These are phyloP conservation scores for Magnolia changhungtana DNA, from an alignment of 164 flowering plant genomes.

Conservation along the genomic window DNA sequence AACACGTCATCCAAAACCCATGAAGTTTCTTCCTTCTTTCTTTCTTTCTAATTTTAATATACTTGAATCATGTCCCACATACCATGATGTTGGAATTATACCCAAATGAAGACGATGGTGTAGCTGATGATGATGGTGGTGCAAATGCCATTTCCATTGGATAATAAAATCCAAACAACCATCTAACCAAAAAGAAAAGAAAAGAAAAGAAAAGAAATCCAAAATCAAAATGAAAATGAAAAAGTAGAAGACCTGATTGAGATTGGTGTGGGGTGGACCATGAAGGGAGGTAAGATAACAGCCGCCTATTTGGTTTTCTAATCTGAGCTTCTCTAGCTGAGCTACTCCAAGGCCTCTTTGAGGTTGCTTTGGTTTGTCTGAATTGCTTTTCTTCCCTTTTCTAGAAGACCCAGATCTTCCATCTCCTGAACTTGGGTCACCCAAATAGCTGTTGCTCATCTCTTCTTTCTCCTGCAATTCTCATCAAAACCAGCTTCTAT, in stretches of 20 bases:
- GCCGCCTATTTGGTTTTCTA: slow-evolving; percentile 58
- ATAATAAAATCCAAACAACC: not conserved
- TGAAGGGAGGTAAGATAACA: slow-evolving; percentile 30
- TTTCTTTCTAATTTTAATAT: not conserved
- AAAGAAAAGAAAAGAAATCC: not conserved
- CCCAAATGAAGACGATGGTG: not conserved
- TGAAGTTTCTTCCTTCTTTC: not conserved
- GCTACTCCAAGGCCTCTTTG: slow-evolving; percentile 98
- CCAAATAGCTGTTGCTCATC: slow-evolving; percentile 60
- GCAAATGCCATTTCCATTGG: slow-evolving; percentile 37
- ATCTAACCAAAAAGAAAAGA: not conserved
- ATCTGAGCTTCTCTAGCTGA: slow-evolving; percentile 86
- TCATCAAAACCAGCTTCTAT: slow-evolving; percentile 3
- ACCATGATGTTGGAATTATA: slow-evolving; percentile 3
- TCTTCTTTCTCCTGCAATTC: slow-evolving; percentile 12
- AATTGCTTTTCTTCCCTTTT: slow-evolving; percentile 62
- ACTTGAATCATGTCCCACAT: not conserved
- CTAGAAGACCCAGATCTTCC: slow-evolving; percentile 53
- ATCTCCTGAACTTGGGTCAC: slow-evolving; percentile 45
- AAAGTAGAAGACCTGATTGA: too few species aligned
- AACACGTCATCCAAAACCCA: not conserved
- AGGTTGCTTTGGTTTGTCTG: slow-evolving; percentile 87
- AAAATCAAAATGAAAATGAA: not conserved
- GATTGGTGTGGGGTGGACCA: too few species aligned
- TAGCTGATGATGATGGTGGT: slow-evolving; percentile 3